Conservation (phyloP, 2,329 filamentous ascomycete species). For the Neurospora crassa region DNA sequence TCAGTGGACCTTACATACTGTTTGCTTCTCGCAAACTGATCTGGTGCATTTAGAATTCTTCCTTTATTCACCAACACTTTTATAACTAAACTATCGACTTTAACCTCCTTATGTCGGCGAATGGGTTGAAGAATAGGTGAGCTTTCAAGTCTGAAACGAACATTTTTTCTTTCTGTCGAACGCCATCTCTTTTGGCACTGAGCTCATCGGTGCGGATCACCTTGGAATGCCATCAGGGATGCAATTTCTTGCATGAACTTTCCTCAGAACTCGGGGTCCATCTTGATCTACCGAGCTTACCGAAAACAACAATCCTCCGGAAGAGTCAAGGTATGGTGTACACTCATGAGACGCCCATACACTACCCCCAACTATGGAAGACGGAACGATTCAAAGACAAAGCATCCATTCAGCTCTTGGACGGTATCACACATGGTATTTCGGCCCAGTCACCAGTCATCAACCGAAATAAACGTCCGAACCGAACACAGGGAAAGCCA, state of each 20-base stretch:
- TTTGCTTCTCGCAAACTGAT: neutral
- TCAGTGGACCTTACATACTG: neutral
- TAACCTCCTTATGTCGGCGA: neutral
- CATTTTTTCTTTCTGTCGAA: neutral
- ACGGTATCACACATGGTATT: neutral
- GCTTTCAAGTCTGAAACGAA: neutral
- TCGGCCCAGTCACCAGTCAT: neutral
- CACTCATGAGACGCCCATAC: too few species aligned
- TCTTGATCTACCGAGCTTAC: neutral
- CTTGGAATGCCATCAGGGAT: neutral
- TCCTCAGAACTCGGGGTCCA: neutral
- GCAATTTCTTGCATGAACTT: neutral
- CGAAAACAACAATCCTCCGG: neutral
- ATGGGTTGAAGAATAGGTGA: neutral
- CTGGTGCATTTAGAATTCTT: neutral
- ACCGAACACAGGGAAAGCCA: neutral
- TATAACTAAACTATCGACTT: neutral
- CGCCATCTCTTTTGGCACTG: neutral
- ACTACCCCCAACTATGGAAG: neutral
- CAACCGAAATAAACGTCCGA: neutral
- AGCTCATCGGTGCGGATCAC: neutral
- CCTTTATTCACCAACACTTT: neutral
- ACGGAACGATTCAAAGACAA: neutral
- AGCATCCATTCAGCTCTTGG: neutral
- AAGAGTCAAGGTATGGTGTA: neutral